These are phyloP conservation scores for Cyclocybe aegerita DNA, from an alignment of 768 basidiomycete genomes.

Conservation along the genomic window DNA sequence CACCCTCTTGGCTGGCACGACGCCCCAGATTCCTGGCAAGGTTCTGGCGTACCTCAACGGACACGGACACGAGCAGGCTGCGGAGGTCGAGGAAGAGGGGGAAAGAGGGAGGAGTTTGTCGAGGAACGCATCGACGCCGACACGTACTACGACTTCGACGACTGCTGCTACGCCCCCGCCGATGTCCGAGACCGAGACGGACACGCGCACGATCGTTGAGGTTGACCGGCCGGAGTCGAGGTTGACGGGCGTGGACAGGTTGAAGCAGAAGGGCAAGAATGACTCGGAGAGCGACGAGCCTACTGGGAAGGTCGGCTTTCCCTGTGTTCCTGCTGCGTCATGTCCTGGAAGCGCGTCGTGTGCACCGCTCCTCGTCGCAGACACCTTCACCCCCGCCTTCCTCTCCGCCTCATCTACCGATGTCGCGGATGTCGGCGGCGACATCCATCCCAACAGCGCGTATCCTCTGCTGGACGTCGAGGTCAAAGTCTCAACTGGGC, in stretches of 20 bases:
- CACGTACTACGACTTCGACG: background rate
- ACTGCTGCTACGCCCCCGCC: background rate
- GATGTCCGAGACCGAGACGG: background rate
- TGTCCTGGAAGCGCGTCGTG: background rate
- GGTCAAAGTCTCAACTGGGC: slow-evolving; percentile 42
- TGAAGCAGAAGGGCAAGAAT: background rate
- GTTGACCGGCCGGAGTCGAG: too few relatives aligned
- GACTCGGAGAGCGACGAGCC: background rate
- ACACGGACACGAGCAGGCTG: too few relatives aligned
- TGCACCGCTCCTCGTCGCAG: slow-evolving; percentile 6
- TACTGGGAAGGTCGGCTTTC: background rate
- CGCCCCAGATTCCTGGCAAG: too few relatives aligned
- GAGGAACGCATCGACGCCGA: background rate
- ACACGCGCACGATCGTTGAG: background rate
- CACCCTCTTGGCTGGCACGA: background rate
- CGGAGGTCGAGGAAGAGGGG: background rate
- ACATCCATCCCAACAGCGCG: slow-evolving; percentile 22
- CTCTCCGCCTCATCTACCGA: slow-evolving; percentile 13
- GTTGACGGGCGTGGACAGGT: background rate
- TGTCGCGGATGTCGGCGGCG: slow-evolving; percentile 7
- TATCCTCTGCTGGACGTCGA: slow-evolving; percentile 31
- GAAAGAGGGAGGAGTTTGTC: background rate
- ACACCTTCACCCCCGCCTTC: slow-evolving; percentile 6
- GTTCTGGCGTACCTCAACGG: too few relatives aligned
- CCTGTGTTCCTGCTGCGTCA: background rate